Conservation (phyloP, 495 filamentous ascomycete genomes). For the Penicillium roqueforti region DNA sequence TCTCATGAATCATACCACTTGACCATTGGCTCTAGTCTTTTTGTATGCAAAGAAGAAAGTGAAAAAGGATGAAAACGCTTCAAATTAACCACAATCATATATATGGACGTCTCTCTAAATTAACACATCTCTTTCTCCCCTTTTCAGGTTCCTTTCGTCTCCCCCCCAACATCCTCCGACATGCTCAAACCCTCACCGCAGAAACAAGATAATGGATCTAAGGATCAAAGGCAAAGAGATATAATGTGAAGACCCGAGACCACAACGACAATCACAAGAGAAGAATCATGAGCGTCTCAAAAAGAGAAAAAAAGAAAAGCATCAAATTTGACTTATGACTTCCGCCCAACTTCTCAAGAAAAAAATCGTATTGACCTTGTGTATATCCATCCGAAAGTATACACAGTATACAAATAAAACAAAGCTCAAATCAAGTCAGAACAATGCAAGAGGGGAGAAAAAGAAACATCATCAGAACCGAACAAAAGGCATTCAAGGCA, state of each 20-base stretch:
- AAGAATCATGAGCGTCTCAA: neutral
- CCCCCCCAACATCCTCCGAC: neutral
- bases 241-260: neutral
- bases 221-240: neutral
- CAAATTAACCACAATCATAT: constrained; percentile 9
- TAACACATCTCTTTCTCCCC: constrained; percentile 1
- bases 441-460: neutral
- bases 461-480: neutral
- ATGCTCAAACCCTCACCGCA: neutral
- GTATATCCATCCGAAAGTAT: too few relatives aligned
- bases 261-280: neutral
- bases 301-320: neutral
- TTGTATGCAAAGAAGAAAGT: neutral
- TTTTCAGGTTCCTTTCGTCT: neutral
- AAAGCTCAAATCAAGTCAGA: neutral
- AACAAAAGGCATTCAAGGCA: neutral
- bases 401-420: neutral
- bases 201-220: neutral
- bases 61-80: constrained; percentile 4
- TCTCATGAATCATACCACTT: too few relatives aligned
- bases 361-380: neutral
- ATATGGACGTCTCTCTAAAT: neutral
- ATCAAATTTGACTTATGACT: neutral
- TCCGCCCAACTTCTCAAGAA: neutral
- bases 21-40: neutral